phyloP scores from a whole-genome alignment of 345 rosid species.

The Citrus sinensis region DNA sequence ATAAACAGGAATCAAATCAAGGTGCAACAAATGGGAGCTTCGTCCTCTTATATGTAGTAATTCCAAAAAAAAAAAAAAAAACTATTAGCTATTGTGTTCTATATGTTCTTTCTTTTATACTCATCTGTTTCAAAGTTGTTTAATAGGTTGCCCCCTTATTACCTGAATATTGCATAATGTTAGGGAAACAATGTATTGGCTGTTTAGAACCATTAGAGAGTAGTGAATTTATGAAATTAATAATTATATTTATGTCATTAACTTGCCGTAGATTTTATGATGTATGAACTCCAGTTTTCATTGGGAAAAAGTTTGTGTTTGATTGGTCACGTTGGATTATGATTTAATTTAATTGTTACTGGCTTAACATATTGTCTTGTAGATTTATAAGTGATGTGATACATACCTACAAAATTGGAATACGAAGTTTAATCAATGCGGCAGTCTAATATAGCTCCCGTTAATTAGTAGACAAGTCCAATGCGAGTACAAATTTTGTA shows the following conservation, averaged over 20 bases:
- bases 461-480: too few species aligned
- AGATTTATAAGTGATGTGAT: too few species aligned
- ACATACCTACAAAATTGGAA: too few species aligned
- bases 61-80: slow-evolving; percentile 14
- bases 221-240: background rate
- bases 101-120: slow-evolving; percentile 12
- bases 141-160: slow-evolving; percentile 24
- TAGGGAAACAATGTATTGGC: slow-evolving; percentile 4
- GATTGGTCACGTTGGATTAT: background rate
- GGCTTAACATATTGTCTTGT: too few species aligned
- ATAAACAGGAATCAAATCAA: slow-evolving; percentile 35
- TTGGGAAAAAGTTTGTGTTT: background rate
- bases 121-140: slow-evolving; percentile 10
- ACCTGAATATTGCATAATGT: slow-evolving; percentile 18
- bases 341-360: too few species aligned
- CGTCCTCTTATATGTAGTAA: slow-evolving; percentile 21
- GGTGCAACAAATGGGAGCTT: slow-evolving; percentile 28
- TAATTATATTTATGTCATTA: background rate
- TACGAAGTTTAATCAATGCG: too few species aligned
- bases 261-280: background rate
- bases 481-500: too few species aligned
- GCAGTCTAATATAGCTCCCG: too few species aligned
- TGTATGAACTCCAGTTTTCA: background rate
- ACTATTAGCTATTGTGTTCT: slow-evolving; percentile 21
- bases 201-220: slow-evolving; percentile 7